Conservation (phyloP, 139 green algal genomes). For the Micractinium sp. region DNA sequence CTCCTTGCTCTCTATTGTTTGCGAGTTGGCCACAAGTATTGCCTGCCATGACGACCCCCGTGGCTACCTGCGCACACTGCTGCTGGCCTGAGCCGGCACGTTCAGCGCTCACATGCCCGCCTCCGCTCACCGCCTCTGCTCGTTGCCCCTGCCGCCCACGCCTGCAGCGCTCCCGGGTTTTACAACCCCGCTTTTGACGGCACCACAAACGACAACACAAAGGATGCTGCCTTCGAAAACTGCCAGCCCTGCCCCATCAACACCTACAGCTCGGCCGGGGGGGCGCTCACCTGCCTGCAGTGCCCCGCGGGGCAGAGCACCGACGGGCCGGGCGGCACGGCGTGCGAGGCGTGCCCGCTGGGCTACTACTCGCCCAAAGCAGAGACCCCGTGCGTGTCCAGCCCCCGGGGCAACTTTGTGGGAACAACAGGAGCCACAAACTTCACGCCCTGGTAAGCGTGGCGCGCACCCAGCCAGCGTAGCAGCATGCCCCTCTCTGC, state of each 20-base stretch:
- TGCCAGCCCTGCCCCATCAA: not conserved
- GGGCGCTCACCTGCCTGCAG: not conserved
- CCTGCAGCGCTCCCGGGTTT: not conserved
- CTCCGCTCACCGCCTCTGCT: not conserved
- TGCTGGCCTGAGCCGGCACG: too few relatives aligned
- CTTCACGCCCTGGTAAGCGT: not conserved
- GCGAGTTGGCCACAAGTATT: too few relatives aligned
- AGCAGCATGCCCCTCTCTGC: too few relatives aligned
- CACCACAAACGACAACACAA: not conserved
- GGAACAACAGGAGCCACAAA: not conserved
- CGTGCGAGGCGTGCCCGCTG: not conserved
- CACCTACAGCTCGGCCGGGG: not conserved
- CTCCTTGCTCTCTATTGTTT: not conserved
- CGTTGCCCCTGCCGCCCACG: not conserved
- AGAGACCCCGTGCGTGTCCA: too few relatives aligned
- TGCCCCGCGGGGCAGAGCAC: not conserved
- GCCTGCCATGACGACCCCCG: not conserved
- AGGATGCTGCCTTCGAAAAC: not conserved
- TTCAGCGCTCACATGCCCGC: too few relatives aligned
- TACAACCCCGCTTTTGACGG: not conserved
- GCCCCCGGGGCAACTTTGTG: too few relatives aligned
- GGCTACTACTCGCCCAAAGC: not conserved
- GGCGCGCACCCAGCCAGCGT: too few relatives aligned
- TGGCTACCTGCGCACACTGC: too few relatives aligned
- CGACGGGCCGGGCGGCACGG: not conserved